These are phyloP conservation scores for Atkinsonella hypoxylon DNA, from an alignment of 2,329 filamentous ascomycete species.

Conservation along the genomic window DNA sequence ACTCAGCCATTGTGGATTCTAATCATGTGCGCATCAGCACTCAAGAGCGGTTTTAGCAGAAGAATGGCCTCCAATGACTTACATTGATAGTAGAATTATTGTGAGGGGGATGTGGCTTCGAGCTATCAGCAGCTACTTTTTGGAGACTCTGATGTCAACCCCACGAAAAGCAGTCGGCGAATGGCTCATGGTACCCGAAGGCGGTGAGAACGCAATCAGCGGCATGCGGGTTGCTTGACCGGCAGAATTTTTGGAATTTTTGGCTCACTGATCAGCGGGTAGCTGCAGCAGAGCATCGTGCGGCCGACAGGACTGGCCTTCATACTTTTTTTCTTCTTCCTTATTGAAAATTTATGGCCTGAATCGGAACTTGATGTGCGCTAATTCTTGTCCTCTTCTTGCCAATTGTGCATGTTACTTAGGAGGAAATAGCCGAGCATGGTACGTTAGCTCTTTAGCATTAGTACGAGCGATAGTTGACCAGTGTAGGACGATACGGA, in stretches of 20 bases:
- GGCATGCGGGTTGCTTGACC: conserved; percentile 13
- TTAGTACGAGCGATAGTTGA: not conserved
- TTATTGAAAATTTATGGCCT: not conserved
- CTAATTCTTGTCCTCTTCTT: not conserved
- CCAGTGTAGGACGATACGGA: conserved; percentile 18
- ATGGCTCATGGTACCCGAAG: conserved; percentile 24
- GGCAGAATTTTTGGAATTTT: conserved; percentile 37
- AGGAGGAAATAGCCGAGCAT: not conserved
- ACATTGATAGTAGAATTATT: conserved; percentile 3
- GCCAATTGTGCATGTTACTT: not conserved
- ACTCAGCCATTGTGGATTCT: conserved; percentile 39
- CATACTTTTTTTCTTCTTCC: conserved; percentile 1
- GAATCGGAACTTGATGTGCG: not conserved
- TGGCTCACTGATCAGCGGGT: conserved; percentile 12
- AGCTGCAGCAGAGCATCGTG: not conserved
- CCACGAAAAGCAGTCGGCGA: conserved; percentile 26
- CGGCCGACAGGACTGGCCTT: not conserved
- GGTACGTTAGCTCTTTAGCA: not conserved
- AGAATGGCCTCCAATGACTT: not conserved
- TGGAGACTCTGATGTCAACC: conserved; percentile 21
- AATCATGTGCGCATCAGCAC: conserved; percentile 4
- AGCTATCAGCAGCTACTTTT: conserved; percentile 20
- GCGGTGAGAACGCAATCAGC: conserved; percentile 26
- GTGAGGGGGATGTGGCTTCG: conserved; percentile 9
- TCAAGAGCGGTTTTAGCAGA: not conserved